Conservation (phyloP, 2,329 filamentous ascomycete genomes). For the Decorospora gaudefroyi region DNA sequence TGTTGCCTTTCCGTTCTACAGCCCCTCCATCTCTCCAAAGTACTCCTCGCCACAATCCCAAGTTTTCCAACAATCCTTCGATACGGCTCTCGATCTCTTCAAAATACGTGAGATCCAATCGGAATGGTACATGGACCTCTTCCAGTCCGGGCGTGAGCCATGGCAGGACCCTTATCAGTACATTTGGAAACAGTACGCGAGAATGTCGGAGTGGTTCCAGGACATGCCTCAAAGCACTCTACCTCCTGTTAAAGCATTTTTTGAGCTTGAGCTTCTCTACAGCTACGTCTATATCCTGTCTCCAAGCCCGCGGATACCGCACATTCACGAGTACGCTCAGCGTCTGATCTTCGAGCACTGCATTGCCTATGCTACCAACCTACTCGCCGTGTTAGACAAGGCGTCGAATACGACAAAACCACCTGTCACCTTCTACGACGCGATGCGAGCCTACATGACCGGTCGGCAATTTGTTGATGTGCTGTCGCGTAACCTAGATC, state of each 20-base stretch:
- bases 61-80: conserved; percentile 62
- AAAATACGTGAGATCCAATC: conserved; percentile 85
- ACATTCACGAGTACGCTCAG: conserved; percentile 75
- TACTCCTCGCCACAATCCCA: conserved; percentile 55
- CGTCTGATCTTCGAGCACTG: conserved; percentile 84
- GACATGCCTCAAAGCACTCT: conserved; percentile 70
- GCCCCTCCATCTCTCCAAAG: conserved; percentile 44
- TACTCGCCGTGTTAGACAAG: conserved; percentile 65
- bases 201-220: conserved; percentile 81
- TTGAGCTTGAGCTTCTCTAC: conserved; percentile 87
- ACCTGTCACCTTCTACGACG: conserved; percentile 85
- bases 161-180: conserved; percentile 70
- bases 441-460: conserved; percentile 77
- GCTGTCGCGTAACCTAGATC: conserved; percentile 58
- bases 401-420: conserved; percentile 61
- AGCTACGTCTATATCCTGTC: conserved; percentile 89
- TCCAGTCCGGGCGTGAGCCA: conserved; percentile 74
- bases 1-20: conserved; percentile 71
- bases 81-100: conserved; percentile 77
- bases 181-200: conserved; percentile 74
- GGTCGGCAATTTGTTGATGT: conserved; percentile 62
- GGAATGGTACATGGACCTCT: conserved; percentile 84
- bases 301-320: conserved; percentile 73
- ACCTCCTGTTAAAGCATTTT: conserved; percentile 70
- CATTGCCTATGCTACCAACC: conserved; percentile 76